Percentiles rank a stretch among this genome's conserved stretches.
These are phyloP conservation scores for Camelina hispida DNA, from an alignment of 345 rosid species.

Conservation along the genomic window DNA sequence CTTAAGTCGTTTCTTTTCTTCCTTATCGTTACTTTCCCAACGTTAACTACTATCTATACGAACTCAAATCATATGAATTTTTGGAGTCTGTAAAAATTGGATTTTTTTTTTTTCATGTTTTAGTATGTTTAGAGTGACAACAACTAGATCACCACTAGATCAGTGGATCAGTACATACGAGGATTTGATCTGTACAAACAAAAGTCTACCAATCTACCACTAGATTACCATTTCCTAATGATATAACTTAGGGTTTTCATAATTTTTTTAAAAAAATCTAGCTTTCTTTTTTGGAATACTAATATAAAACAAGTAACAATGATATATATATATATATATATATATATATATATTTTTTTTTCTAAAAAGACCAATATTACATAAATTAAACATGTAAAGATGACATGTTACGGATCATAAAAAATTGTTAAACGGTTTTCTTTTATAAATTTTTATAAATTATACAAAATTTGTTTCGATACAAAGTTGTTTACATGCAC, in stretches of 20 bases:
- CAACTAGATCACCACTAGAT: too few species aligned
- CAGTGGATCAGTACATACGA: neutral
- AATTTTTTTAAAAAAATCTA: neutral
- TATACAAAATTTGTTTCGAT: neutral
- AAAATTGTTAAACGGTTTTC: neutral
- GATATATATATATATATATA: too few species aligned
- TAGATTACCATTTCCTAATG: neutral
- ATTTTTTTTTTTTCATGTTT: neutral
- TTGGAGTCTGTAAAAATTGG: neutral
- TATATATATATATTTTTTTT: too few species aligned
- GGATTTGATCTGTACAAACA: neutral
- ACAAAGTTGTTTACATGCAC: neutral
- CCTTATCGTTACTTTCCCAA: conserved; percentile 16
- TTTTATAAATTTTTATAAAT: conserved; percentile 1
- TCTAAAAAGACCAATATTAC: neutral
- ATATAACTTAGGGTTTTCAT: neutral
- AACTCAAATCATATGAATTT: neutral
- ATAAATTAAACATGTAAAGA: neutral
- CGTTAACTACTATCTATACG: conserved; percentile 18
- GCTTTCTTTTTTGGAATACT: neutral
- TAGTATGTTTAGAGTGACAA: neutral
- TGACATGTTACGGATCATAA: neutral
- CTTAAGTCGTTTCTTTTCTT: conserved; percentile 21
- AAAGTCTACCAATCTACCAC: neutral
- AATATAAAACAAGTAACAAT: neutral